Base-by-base conservation (phyloP, 208 protist species). In the Vickermania ingenoplastis region DNA sequence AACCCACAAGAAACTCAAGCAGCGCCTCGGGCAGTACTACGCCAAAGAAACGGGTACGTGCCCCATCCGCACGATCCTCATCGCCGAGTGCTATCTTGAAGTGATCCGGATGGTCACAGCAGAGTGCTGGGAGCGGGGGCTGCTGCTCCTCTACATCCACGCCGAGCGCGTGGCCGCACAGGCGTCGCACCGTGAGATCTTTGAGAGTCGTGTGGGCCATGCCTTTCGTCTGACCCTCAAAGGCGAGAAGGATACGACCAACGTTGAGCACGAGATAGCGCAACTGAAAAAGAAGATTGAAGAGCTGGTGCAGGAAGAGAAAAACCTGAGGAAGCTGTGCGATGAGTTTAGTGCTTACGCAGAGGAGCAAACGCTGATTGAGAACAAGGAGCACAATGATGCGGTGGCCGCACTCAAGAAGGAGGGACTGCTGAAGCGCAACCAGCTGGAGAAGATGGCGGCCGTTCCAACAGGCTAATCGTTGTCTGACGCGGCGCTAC, bases 81-180 rank as follows among this genome's bases (percentile, higher is more conserved):
- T 86, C 14, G 89, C 83, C 13, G 85, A 95, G 77, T 86, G 81
- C 61, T 90, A 88, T 53, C 41, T 92, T n/a, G 85, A 95, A 63
- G 81, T 92, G 41, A 82, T 95, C 51, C 89, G 89, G 11, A 80
- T 92, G 60, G 81, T 91, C 17, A 82, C 81, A 30, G 72, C 69
- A 21, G 83, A 92, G 79, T 81, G 77, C 61, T 92, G 84, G 86
- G 83, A 92, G 69, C 79, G 83, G 0, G 89, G 89, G 5, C 57
- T 95, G 59, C 64, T 95, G 61, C 71, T 95, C 11, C 72, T 92
- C 29, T 75, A 89, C 57, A 76, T 95, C 25, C 76, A 92, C 67
- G 49, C 74, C 1, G 85, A 95, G 66, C 76, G 81, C 29, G 77
- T 89, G 25, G 78, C 75, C 1, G 72, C 83, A 23, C 88, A 94